Evolutionary conservation across 2,329 filamentous ascomycete species (phyloP).

Genomic region (Fusarium torreyae): DNA sequence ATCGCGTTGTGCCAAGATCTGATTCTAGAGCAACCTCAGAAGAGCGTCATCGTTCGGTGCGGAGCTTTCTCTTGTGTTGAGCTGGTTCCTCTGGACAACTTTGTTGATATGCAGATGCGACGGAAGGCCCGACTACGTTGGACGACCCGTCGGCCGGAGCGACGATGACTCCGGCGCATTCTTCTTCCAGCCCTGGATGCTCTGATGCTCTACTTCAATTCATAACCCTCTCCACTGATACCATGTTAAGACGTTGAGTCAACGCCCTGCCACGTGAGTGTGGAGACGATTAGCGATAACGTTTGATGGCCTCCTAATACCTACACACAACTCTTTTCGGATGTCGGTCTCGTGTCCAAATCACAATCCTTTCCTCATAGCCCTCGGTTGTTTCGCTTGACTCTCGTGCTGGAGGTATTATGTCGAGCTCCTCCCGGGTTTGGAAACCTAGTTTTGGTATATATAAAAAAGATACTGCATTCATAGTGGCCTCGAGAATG

Average conservation of each 20-base stretch:
- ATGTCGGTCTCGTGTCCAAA: conserved; percentile 46
- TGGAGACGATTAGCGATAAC: conserved; percentile 42
- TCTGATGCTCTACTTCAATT: conserved; percentile 22
- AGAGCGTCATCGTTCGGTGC: conserved; percentile 42
- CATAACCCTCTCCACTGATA: conserved; percentile 28
- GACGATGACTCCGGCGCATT: not conserved
- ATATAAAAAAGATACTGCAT: conserved; percentile 52
- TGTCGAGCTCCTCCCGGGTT: conserved; percentile 51
- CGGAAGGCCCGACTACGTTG: conserved; percentile 7
- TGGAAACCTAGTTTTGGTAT: conserved; percentile 58
- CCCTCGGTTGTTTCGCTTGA: conserved; percentile 51
- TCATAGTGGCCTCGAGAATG: conserved; percentile 58
- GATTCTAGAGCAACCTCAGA: conserved; percentile 18
- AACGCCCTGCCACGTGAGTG: conserved; percentile 45
- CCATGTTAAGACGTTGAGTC: conserved; percentile 21
- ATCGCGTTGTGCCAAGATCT: conserved; percentile 35
- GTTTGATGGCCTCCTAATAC: conserved; percentile 18
- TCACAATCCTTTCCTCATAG: conserved; percentile 55
- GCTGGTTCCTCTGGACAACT: conserved; percentile 22
- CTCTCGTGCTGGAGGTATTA: conserved; percentile 54
- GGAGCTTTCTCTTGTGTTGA: conserved; percentile 35
- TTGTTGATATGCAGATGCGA: conserved; percentile 10
- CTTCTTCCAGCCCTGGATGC: not conserved
- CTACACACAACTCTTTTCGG: conserved; percentile 11
- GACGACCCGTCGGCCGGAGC: conserved; percentile 2